Conservation (phyloP, 2,329 filamentous ascomycete genomes). For the Ophidiomyces ophidiicola region DNA sequence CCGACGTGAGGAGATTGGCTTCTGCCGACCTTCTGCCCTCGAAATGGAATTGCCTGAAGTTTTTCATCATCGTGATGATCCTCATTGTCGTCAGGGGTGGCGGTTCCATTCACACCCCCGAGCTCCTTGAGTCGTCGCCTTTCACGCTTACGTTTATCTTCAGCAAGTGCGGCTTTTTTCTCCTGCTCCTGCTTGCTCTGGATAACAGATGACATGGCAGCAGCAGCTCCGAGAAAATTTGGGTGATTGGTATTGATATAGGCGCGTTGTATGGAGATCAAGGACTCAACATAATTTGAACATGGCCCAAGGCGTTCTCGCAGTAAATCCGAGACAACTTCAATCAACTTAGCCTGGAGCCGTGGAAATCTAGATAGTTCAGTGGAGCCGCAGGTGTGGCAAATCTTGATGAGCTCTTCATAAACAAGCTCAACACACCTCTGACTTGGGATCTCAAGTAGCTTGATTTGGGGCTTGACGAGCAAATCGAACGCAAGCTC, state of each 20-base stretch:
- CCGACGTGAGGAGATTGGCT: slow-evolving; percentile 74
- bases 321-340: slow-evolving; percentile 91
- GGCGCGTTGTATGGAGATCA: slow-evolving; percentile 92
- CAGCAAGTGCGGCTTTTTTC: slow-evolving; percentile 63
- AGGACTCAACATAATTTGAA: slow-evolving; percentile 83
- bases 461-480: slow-evolving; percentile 96
- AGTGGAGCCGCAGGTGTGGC: slow-evolving; percentile 92
- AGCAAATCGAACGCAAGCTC: slow-evolving; percentile 95
- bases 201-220: slow-evolving; percentile 95
- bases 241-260: slow-evolving; percentile 99
- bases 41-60: slow-evolving; percentile 41
- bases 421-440: slow-evolving; percentile 96
- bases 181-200: slow-evolving; percentile 90
- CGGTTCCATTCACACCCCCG: slow-evolving; percentile 60
- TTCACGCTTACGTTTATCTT: slow-evolving; percentile 78
- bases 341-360: slow-evolving; percentile 90
- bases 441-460: slow-evolving; percentile 87
- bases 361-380: slow-evolving; percentile 86
- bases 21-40: slow-evolving; percentile 55
- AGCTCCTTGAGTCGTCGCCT: slow-evolving; percentile 71
- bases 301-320: slow-evolving; percentile 83
- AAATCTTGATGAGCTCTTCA: slow-evolving; percentile 98
- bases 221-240: slow-evolving; percentile 92
- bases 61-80: slow-evolving; percentile 33
- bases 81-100: slow-evolving; percentile 54